Conservation (phyloP, 331 rosid species). For the Rhamnella rubrinervis region DNA sequence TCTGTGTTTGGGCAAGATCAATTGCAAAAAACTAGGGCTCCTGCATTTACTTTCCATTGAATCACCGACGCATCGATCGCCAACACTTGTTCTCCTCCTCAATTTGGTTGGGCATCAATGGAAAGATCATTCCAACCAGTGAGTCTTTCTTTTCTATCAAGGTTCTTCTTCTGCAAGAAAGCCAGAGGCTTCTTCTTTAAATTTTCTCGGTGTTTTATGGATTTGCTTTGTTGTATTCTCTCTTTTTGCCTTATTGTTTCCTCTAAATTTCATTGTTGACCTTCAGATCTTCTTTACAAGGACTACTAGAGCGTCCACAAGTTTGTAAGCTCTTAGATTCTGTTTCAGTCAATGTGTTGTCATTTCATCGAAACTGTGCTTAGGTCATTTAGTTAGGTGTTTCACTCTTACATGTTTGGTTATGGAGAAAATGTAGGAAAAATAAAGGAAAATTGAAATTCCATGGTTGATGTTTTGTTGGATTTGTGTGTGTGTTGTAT, state of each 20-base stretch:
- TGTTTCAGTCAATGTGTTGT: not conserved
- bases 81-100: too few species aligned
- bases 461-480: not conserved
- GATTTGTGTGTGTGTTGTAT: too few species aligned
- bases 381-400: not conserved
- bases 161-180: too few species aligned
- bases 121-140: too few species aligned
- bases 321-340: slow-evolving; percentile 47
- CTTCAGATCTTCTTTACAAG: slow-evolving; percentile 73
- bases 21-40: too few species aligned
- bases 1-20: too few species aligned
- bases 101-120: too few species aligned
- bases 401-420: not conserved
- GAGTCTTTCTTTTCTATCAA: too few species aligned
- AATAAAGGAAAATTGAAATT: not conserved
- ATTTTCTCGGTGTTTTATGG: not conserved
- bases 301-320: slow-evolving; percentile 90
- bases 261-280: not conserved
- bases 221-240: too few species aligned
- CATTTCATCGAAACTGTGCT: not conserved
- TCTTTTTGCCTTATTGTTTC: too few species aligned
- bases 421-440: not conserved
- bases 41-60: too few species aligned
- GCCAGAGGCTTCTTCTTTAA: slow-evolving; percentile 51
- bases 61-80: too few species aligned